Conservation (phyloP, 345 rosid species). For the Bruguiera gymnorhiza region DNA sequence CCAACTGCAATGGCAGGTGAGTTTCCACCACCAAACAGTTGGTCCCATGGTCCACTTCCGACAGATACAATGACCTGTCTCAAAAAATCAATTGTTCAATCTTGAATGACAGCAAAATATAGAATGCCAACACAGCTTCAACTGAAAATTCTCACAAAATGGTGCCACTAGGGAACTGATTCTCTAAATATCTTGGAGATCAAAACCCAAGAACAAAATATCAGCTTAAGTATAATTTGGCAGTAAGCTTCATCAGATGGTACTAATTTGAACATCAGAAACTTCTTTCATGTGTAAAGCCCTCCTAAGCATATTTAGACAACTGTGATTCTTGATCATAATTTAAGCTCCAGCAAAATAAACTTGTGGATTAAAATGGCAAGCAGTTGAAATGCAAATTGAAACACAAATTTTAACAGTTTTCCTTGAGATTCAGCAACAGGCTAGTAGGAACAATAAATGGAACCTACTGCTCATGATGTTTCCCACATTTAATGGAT, state of each 20-base stretch:
- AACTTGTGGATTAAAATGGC: too few species aligned
- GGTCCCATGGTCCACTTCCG: conserved; percentile 87
- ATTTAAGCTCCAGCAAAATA: neutral
- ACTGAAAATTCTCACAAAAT: conserved; percentile 5
- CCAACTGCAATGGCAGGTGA: conserved; percentile 75
- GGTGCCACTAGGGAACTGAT: neutral
- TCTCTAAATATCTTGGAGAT: neutral
- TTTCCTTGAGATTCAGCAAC: conserved; percentile 7
- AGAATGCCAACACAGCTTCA: neutral
- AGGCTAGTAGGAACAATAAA: neutral
- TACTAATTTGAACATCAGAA: too few species aligned
- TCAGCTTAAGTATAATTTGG: neutral
- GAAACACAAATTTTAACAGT: neutral
- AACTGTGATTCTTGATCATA: neutral
- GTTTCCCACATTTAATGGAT: neutral
- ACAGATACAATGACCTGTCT: conserved; percentile 67
- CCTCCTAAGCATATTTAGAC: too few species aligned
- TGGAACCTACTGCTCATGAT: neutral
- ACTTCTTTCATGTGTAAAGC: too few species aligned
- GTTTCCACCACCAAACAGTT: conserved; percentile 81
- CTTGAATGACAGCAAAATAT: neutral
- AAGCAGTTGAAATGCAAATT: neutral
- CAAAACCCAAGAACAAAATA: neutral
- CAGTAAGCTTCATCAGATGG: neutral
- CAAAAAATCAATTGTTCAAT: conserved; percentile 1